These are phyloP conservation scores for Thecaphora thlaspeos DNA, from an alignment of 1,284 basidiomycete species.

Conservation along the genomic window DNA sequence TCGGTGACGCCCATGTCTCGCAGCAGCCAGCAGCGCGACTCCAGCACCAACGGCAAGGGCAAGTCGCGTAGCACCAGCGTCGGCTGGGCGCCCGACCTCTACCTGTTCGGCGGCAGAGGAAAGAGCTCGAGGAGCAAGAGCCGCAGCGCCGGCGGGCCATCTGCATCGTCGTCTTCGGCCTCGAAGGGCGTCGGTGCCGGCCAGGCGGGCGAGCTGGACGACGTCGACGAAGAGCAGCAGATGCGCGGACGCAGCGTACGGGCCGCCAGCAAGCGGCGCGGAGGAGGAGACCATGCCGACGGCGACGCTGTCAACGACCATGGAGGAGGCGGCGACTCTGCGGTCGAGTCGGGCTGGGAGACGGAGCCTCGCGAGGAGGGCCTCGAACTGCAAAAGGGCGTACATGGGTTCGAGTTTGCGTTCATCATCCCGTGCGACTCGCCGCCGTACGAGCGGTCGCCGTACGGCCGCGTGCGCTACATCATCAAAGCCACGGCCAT, in stretches of 20 bases:
- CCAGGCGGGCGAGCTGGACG: slow-evolving; percentile 21
- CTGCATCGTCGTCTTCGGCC: too few relatives aligned
- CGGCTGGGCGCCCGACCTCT: slow-evolving; percentile 8
- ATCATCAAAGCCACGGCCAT: slow-evolving; percentile 55
- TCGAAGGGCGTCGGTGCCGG: slow-evolving; percentile 5
- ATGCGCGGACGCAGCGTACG: slow-evolving; percentile 12
- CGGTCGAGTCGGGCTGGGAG: slow-evolving; percentile 18
- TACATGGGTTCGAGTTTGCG: slow-evolving; percentile 57
- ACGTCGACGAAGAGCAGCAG: slow-evolving; percentile 32
- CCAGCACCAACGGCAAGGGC: slow-evolving; percentile 13
- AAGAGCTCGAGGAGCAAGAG: slow-evolving; percentile 31
- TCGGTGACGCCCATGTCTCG: too few relatives aligned
- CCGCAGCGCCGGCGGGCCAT: slow-evolving; percentile 9
- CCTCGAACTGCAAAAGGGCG: slow-evolving; percentile 51
- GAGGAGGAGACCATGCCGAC: slow-evolving; percentile 1
- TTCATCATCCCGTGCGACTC: slow-evolving; percentile 55
- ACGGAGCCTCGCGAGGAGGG: slow-evolving; percentile 35
- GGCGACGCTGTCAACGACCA: background rate
- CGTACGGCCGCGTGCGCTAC: slow-evolving; percentile 54
- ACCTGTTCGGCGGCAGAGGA: slow-evolving; percentile 17
- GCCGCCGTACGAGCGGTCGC: slow-evolving; percentile 54
- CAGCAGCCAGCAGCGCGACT: too few relatives aligned
- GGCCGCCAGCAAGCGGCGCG: slow-evolving; percentile 10
- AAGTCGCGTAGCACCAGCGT: slow-evolving; percentile 30
- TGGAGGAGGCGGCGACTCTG: background rate